Base-by-base conservation (phyloP, 2,329 filamentous ascomycete genomes). In the Epichloe aotearoae region DNA sequence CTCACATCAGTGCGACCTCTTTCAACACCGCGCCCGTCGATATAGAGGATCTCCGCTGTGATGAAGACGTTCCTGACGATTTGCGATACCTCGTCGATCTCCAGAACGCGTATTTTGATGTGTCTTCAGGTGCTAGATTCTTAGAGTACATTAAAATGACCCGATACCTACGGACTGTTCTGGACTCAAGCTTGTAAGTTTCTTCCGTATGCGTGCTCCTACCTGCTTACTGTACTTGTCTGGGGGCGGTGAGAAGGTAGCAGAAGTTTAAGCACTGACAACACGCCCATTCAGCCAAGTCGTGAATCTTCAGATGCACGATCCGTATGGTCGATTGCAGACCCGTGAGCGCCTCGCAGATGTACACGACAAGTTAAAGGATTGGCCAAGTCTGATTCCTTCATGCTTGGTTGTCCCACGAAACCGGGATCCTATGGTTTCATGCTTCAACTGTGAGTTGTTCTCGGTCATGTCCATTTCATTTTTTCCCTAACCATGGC, bases 41-140 rank as follows among this genome's bases (percentile, higher is more conserved):
- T 5, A 64, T 73, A 56, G 69, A 73, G 2, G 71, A 74, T 53
- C 49, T 73, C 8, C 57, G 63, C 7, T 66, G 62, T 17, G 71
- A 73, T 34, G 72, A 74, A 54, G 64, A 71, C 47, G 64, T 73
- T 2, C 62, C 58, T 19, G 60, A 56, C 37, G 66, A 64, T 11
- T 60, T 67, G 47, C 58, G 54, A 20, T 52, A 66, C 36, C 55
- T 71, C 20, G 62, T 73, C 11, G 66, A 69, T 40, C 57, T 61
- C 1, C 53, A 56, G 5, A 63, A 65, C 50, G 57, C 56, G 5
- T 47, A 50, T 2, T 68, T 69, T 26, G 61, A 67, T 12, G 55
- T 65, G 4, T 61, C 65, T 1, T 60, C 63, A 5, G 68, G 65
- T 0, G 64, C 64, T 2, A 62, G 71, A 2, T 72, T 73, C 23